phyloP scores from a whole-genome alignment of 2,329 filamentous ascomycete species.

The Colletotrichum agaves region DNA sequence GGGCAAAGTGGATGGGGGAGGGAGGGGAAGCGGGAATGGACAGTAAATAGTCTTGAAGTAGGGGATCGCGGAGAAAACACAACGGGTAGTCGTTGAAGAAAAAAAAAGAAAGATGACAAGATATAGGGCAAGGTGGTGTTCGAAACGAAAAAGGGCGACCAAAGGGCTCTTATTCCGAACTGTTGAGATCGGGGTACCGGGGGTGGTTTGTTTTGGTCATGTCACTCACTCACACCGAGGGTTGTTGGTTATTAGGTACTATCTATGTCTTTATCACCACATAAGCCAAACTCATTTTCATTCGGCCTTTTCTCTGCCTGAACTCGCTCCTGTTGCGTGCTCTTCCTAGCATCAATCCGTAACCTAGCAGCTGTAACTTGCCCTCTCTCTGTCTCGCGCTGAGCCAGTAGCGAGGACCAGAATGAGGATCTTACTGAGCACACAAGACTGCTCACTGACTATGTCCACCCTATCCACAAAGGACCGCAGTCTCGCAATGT shows the following conservation, averaged over 20 bases:
- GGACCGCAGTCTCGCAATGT: background rate
- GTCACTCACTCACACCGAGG: background rate
- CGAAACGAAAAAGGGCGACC: conserved; percentile 21
- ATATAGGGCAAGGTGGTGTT: conserved; percentile 23
- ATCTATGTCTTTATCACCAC: background rate
- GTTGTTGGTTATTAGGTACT: background rate
- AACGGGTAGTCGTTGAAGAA: background rate
- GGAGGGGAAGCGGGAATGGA: background rate
- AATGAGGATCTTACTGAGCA: background rate
- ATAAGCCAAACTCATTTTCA: background rate
- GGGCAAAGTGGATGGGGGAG: background rate
- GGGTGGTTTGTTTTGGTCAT: background rate
- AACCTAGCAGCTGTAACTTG: background rate
- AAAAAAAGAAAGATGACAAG: background rate
- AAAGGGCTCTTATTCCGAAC: conserved; percentile 16
- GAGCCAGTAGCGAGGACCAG: background rate
- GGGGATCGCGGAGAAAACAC: conserved; percentile 6
- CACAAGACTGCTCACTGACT: background rate
- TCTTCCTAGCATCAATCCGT: background rate
- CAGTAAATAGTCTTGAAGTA: background rate
- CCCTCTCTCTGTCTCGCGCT: background rate
- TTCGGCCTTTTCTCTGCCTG: background rate
- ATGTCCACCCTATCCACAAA: background rate
- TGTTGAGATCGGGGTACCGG: background rate
- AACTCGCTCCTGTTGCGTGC: no score